Evolutionary conservation across 345 rosid species (phyloP).

Genomic region (Dipteronia sinensis): DNA sequence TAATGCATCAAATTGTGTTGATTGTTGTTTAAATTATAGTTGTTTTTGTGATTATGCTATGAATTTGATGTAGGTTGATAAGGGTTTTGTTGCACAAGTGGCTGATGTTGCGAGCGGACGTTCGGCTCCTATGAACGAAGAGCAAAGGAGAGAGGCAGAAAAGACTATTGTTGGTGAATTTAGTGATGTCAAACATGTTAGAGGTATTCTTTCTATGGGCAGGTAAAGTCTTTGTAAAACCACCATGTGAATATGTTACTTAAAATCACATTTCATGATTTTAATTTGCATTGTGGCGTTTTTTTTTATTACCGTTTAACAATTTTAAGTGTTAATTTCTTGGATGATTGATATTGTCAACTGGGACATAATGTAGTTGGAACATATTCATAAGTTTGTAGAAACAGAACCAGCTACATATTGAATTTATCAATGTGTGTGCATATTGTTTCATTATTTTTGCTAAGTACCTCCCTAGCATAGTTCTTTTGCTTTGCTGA

Average conservation of each 20-base stretch:
- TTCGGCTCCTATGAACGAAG: conserved; percentile 87
- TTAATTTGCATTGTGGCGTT: not conserved
- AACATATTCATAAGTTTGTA: not conserved
- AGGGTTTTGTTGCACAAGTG: conserved; percentile 96
- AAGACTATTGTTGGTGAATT: conserved; percentile 87
- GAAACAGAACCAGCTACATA: not conserved
- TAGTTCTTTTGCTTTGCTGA: conserved; percentile 3
- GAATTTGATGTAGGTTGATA: conserved; percentile 65
- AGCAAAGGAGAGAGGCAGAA: conserved; percentile 68
- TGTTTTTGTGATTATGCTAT: not conserved
- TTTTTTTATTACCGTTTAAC: not conserved
- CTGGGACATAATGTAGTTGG: not conserved
- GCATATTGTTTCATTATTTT: not conserved
- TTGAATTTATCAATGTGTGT: not conserved
- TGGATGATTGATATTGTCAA: not conserved
- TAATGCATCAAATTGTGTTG: not conserved
- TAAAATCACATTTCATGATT: not conserved
- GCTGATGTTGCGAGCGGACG: conserved; percentile 84
- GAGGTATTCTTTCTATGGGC: conserved; percentile 91
- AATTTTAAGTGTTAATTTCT: not conserved
- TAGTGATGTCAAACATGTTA: conserved; percentile 85
- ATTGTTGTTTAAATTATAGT: not conserved
- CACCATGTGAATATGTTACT: not conserved
- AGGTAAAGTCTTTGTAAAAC: conserved; percentile 39
- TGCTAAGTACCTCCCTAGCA: not conserved